A percentile compares a stretch with the other conserved stretches of the same genome.
Evolutionary conservation across 352 stramenopile species (phyloP).

Genomic region (Albugo candida): DNA sequence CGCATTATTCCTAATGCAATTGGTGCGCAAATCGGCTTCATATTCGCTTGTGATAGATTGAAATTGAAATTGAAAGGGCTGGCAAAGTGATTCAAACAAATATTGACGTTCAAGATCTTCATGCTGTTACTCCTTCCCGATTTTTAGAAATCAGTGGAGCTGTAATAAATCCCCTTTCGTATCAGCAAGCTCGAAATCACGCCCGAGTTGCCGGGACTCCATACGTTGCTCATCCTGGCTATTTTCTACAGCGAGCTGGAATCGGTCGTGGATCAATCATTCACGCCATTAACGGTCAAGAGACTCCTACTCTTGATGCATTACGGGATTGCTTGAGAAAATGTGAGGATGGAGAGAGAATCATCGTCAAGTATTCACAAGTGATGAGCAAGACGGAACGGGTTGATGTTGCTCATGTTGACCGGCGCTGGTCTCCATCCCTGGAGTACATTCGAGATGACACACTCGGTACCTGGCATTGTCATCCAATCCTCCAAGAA

Average conservation of each 20-base stretch:
- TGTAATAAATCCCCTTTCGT: slow-evolving; percentile 79
- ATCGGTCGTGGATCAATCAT: slow-evolving; percentile 74
- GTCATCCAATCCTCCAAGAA: slow-evolving; percentile 20
- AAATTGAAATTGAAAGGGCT: slow-evolving; percentile 68
- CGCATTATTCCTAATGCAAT: not conserved
- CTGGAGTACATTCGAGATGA: slow-evolving; percentile 67
- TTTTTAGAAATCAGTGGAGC: slow-evolving; percentile 78
- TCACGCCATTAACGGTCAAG: slow-evolving; percentile 66
- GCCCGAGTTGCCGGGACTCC: slow-evolving; percentile 38
- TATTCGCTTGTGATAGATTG: slow-evolving; percentile 17
- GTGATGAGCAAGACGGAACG: slow-evolving; percentile 58
- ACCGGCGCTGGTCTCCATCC: slow-evolving; percentile 84
- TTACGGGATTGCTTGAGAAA: slow-evolving; percentile 60
- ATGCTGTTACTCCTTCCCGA: slow-evolving; percentile 59
- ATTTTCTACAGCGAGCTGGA: slow-evolving; percentile 77
- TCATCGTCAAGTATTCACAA: slow-evolving; percentile 73
- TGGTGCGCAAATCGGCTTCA: not conserved
- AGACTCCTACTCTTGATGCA: slow-evolving; percentile 69
- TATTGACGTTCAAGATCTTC: slow-evolving; percentile 67
- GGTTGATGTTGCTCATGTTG: slow-evolving; percentile 73
- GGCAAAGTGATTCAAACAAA: slow-evolving; percentile 35
- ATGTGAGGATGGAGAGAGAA: slow-evolving; percentile 54
- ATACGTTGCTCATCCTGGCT: slow-evolving; percentile 75
- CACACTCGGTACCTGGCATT: slow-evolving; percentile 57
- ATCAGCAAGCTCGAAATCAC: slow-evolving; percentile 79